These are phyloP conservation scores for Starmerella gropengiesseri DNA, from an alignment of 805 yeast species.

Conservation along the genomic window DNA sequence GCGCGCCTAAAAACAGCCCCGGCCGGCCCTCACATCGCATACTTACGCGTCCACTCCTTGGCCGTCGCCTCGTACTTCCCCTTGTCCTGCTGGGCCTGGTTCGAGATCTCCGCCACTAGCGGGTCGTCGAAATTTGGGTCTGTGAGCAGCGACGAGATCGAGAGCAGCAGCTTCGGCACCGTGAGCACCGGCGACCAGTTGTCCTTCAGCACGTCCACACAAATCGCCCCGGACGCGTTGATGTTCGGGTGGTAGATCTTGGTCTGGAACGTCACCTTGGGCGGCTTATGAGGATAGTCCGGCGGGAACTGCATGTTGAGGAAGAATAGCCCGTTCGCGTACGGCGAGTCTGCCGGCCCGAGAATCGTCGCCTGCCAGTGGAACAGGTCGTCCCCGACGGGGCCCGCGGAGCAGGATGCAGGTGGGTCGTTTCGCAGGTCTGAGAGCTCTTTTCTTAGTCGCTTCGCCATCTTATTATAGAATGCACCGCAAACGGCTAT, in stretches of 20 bases:
- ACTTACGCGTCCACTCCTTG: constrained; percentile 96
- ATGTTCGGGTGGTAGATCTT: constrained; percentile 96
- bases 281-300: constrained; percentile 98
- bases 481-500: no score
- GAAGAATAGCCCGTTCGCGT: constrained; percentile 88
- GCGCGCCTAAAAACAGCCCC: no score
- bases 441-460: constrained; percentile 89
- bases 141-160: constrained; percentile 89
- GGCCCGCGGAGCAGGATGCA: constrained; percentile 97
- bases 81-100: constrained; percentile 83
- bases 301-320: constrained; percentile 96
- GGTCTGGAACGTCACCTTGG: constrained; percentile 84
- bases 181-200: constrained; percentile 99
- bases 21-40: constrained; percentile 80
- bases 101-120: constrained; percentile 95
- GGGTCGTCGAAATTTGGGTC: constrained; percentile 99
- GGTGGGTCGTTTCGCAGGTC: constrained; percentile 98
- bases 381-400: constrained; percentile 93
- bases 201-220: constrained; percentile 92
- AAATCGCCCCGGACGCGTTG: constrained; percentile 89
- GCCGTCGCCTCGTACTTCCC: constrained; percentile 94
- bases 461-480: constrained; percentile 74
- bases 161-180: constrained; percentile 84
- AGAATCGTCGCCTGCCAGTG: constrained; percentile 99
- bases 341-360: constrained; percentile 94